Base-by-base conservation (phyloP, 345 rosid genomes). In the Moricandia moricandioides region DNA sequence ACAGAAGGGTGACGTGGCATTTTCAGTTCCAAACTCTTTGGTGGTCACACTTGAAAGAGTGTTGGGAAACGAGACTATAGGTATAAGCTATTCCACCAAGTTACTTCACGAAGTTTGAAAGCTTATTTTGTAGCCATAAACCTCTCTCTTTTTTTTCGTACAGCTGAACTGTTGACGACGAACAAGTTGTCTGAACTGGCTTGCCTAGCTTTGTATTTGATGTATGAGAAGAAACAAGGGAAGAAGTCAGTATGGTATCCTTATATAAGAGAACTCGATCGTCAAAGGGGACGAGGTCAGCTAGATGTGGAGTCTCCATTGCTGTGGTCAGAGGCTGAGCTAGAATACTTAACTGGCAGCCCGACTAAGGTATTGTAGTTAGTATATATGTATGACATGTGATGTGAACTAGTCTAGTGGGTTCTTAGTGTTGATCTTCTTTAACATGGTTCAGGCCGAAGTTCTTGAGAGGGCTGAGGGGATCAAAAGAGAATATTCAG, bases 161-260 rank as follows among this genome's bases (percentile, higher is more conserved):
- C 85, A 94, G 97, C 98, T 29, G 98, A 94, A 78, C 83, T 94
- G 63, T 80, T 94, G 71, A 85, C 98, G 27, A 89, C 98, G 21
- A 91, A 91, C 82, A 94, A 94, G 71, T 71, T 94, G 75, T 94
- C 97, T 0, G 98, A 94, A 76, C 76, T 94, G 83, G 98, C 97
- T 62, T 94, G 97, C 79, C 81, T 94, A 82, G 96, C 98, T 62
- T 76, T 94, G 84, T 90, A 94, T 79, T 82, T 94, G 69, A 94
- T 94, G 98, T 94, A 94, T 80, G 98, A 94, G 85, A 91, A 91
- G 88, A 91, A 94, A 79, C 96, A 94, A 85, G 98, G 97, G 35
- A 88, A 85, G 83, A 85, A 88, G 68, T 94, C 98, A 18, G 89
- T 91, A 10, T 94, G 98, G 98, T 85, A 89, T 79, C 98, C 98